A percentile compares a stretch with the other conserved stretches of the same genome.
These are phyloP conservation scores for Geoglossum cookeanum DNA, from an alignment of 2,329 filamentous ascomycete species.

Conservation along the genomic window DNA sequence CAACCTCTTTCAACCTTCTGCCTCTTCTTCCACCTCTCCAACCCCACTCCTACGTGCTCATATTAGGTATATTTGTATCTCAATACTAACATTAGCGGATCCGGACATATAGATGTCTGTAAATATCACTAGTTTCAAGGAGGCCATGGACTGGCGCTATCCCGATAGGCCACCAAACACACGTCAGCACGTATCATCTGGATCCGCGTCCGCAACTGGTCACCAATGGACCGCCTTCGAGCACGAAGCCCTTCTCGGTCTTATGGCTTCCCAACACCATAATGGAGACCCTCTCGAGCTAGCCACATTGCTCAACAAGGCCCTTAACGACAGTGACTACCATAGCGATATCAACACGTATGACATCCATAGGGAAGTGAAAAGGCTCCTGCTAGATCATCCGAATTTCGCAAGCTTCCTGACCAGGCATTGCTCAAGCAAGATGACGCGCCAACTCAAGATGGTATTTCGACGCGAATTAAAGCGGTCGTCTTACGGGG, in stretches of 20 bases:
- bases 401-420: neutral
- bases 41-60: no score
- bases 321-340: conserved; percentile 12
- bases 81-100: neutral
- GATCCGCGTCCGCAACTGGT: neutral
- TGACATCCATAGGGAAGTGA: conserved; percentile 15
- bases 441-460: neutral
- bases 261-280: conserved; percentile 14
- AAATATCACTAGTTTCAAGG: neutral
- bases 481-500: neutral
- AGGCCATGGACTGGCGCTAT: neutral
- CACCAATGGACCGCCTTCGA: conserved; percentile 13
- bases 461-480: neutral
- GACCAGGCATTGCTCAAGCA: neutral
- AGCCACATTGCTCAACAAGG: conserved; percentile 15
- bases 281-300: conserved; percentile 11
- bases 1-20: no score
- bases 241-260: conserved; percentile 14
- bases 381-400: conserved; percentile 9
- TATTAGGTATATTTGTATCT: neutral
- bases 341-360: conserved; percentile 10
- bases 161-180: neutral
- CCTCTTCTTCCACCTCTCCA: no score
- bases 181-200: neutral
- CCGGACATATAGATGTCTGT: neutral